Evolutionary conservation across 1,284 basidiomycete genomes (phyloP), one percentile per base, ranked within the genome.

Genomic region (Termitomyces sp.): DNA sequence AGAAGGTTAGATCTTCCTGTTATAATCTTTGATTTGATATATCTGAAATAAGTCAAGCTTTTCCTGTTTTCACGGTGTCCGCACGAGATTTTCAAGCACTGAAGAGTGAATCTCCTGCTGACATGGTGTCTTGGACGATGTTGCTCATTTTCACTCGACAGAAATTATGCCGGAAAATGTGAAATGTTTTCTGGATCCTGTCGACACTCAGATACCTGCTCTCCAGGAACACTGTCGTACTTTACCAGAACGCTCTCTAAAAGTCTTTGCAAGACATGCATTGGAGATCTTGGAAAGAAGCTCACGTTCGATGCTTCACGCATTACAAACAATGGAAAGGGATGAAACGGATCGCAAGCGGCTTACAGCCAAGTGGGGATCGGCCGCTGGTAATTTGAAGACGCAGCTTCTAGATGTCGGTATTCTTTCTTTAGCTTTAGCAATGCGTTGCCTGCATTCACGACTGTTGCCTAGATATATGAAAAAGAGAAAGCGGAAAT

Each of bases 21-120:
- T 21, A 3, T 10, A 33, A 24, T 45, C 43, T 19, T 6, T 14
- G 3, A 19, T 5, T 21, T 7, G 11, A n/a, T 10, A 21, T 45
- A 3, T 45, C 19, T 45, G 18, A 45, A 13, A 3, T 21, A 45
- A 8, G 8, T 21, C 42, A 18, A 46, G 34, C 9, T 16, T 39
- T 45, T 9, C 37, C 43, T 31, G 43, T 51, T 1, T 45, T 51
- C 18, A 31, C 50, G 24, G 50, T 51, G n/a, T 39, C 50, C 14
- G 18, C 50, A 3, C 18, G 35, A 18, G 50, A 51, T 16, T 46
- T 39, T n/a, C 21, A 28, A 21, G 28, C 11, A 3, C 10, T 46
- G 8, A 21, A 3, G 9, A 46, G 50, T 46, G 5, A 39, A 43
- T 33, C 19, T 28, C 14, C 18, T 3, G 33, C 16, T 16, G 21